A percentile compares a stretch with the other conserved stretches of the same genome.
Evolutionary conservation across 208 protist species (phyloP).

Genomic region (Herpetomonas tarakana): DNA sequence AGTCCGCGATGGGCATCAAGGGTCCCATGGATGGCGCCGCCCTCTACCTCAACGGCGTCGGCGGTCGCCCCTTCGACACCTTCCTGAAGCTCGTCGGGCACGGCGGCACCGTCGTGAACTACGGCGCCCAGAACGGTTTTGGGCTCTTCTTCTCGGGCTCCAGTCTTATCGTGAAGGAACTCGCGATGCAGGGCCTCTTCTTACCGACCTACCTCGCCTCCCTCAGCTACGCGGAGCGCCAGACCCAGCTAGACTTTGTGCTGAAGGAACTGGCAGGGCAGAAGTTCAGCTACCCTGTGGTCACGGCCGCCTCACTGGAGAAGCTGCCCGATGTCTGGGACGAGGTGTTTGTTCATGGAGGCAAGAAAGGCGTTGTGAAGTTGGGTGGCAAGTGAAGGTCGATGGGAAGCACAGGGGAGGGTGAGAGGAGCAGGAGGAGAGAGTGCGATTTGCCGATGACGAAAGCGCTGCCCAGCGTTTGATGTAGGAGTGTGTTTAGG

Average conservation of each 20-base stretch:
- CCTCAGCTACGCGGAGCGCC: constrained; percentile 45
- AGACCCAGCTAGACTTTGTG: constrained; percentile 67
- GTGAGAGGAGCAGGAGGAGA: constrained; percentile 2
- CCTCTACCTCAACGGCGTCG: constrained; percentile 71
- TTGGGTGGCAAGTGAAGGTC: constrained; percentile 19
- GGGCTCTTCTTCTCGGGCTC: constrained; percentile 64
- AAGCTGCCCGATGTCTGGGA: constrained; percentile 72
- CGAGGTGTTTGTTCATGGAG: constrained; percentile 62
- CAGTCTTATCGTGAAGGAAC: constrained; percentile 68
- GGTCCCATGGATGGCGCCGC: constrained; percentile 19
- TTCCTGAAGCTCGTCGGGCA: constrained; percentile 58
- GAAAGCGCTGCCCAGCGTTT: no score
- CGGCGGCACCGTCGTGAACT: constrained; percentile 59
- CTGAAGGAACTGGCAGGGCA: constrained; percentile 32
- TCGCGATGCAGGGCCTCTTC: constrained; percentile 71
- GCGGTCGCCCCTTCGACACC: constrained; percentile 61
- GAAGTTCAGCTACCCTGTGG: constrained; percentile 48
- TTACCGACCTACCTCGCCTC: constrained; percentile 42
- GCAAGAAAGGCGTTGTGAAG: constrained; percentile 53
- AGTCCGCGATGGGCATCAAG: constrained; percentile 24
- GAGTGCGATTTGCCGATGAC: no score
- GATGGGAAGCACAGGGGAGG: not conserved
- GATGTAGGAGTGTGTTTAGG: no score
- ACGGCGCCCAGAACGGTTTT: constrained; percentile 73
- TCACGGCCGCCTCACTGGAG: constrained; percentile 40